phyloP scores from a whole-genome alignment of 306 rosid species.

The Vachellia pachyceras region DNA sequence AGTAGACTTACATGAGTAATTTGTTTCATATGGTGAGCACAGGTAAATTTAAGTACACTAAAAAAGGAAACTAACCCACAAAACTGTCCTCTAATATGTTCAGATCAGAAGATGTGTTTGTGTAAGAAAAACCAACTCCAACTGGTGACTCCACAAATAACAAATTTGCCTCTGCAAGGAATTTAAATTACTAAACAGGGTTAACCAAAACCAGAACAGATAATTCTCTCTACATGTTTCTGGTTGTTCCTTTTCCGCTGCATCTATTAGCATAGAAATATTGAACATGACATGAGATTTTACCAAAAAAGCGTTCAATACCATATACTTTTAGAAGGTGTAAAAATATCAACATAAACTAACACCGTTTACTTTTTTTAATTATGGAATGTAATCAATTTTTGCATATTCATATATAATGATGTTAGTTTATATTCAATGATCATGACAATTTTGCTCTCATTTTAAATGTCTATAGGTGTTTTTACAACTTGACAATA shows the following conservation, averaged over 20 bases:
- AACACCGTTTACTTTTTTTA: too few species aligned
- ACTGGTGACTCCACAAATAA: conserved; percentile 67
- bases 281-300: neutral
- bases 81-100: conserved; percentile 53
- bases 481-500: too few species aligned
- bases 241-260: neutral
- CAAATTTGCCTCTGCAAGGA: conserved; percentile 61
- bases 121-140: conserved; percentile 68
- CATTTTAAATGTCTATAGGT: too few species aligned
- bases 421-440: too few species aligned
- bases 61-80: conserved; percentile 53
- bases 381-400: too few species aligned
- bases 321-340: too few species aligned
- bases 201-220: conserved; percentile 11
- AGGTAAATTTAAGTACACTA: neutral
- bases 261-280: conserved; percentile 3
- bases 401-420: too few species aligned
- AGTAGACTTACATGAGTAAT: neutral
- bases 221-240: neutral
- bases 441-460: too few species aligned
- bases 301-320: too few species aligned
- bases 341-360: too few species aligned
- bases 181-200: conserved; percentile 11
- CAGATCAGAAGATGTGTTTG: conserved; percentile 61
- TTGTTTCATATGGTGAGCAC: conserved; percentile 27